These are phyloP conservation scores for Mycogone perniciosa DNA, from an alignment of 2,329 filamentous ascomycete genomes.

Conservation along the genomic window DNA sequence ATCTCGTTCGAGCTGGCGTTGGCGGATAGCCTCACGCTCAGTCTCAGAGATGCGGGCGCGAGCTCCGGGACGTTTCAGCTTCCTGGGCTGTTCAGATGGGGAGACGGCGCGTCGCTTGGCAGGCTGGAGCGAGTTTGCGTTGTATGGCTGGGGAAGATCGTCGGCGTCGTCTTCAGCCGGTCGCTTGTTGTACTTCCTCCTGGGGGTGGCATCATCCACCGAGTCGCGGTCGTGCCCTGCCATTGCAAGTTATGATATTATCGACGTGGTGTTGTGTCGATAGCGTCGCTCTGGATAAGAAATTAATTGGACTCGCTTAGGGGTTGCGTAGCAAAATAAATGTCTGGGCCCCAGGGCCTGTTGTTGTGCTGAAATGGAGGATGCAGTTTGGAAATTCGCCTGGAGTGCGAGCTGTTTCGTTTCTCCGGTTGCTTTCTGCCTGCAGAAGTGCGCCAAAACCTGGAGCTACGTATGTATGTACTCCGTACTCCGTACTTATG, in stretches of 20 bases:
- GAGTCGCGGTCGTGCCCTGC: slow-evolving; percentile 9
- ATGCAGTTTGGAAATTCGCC: too few relatives aligned
- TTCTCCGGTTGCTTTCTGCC: too few relatives aligned
- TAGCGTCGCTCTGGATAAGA: neutral
- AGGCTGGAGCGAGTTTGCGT: slow-evolving; percentile 51
- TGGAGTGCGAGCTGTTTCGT: too few relatives aligned
- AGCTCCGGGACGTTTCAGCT: slow-evolving; percentile 62
- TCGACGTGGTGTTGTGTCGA: neutral
- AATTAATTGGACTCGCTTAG: neutral
- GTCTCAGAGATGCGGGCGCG: slow-evolving; percentile 60
- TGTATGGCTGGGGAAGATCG: slow-evolving; percentile 53
- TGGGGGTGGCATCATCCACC: slow-evolving; percentile 1
- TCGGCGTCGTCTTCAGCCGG: slow-evolving; percentile 32
- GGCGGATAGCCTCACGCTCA: slow-evolving; percentile 61
- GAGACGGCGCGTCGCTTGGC: slow-evolving; percentile 54
- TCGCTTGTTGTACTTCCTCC: slow-evolving; percentile 24
- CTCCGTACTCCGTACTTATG: too few relatives aligned
- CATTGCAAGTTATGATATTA: slow-evolving; percentile 5
- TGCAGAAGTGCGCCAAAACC: too few relatives aligned
- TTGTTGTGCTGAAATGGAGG: too few relatives aligned
- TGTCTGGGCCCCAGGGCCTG: too few relatives aligned
- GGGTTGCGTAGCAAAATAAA: neutral
- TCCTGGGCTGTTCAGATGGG: slow-evolving; percentile 51
- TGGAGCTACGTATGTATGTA: too few relatives aligned
- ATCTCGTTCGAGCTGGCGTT: slow-evolving; percentile 53